A percentile compares a stretch with the other conserved stretches of the same genome.
These are phyloP conservation scores for Gossypium davidsonii DNA, from an alignment of 441 rosid species.

Conservation along the genomic window DNA sequence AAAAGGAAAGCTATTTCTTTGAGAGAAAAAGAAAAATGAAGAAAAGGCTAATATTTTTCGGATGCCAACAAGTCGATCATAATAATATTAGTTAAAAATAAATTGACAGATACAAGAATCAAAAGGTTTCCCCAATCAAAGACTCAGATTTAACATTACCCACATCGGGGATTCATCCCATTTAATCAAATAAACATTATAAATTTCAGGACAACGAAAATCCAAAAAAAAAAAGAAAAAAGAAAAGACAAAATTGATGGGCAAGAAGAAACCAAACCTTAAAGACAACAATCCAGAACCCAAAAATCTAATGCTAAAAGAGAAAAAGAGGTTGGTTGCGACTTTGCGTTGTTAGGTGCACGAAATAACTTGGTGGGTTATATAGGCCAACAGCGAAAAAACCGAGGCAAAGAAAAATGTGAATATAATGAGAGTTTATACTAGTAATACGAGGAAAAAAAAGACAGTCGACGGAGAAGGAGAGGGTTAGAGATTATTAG, in stretches of 20 bases:
- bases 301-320: not conserved
- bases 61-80: not conserved
- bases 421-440: conserved; percentile 7
- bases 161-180: not conserved
- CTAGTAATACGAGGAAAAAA: not conserved
- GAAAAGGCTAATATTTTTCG: not conserved
- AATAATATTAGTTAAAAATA: not conserved
- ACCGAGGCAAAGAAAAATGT: conserved; percentile 19
- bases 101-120: conserved; percentile 11
- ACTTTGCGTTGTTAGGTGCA: not conserved
- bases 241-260: not conserved
- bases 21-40: not conserved
- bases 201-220: not conserved
- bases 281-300: conserved; percentile 23
- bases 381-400: conserved; percentile 27
- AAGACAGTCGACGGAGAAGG: conserved; percentile 31
- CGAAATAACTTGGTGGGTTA: conserved; percentile 12
- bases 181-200: not conserved
- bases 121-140: not conserved
- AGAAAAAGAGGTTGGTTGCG: not conserved
- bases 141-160: not conserved
- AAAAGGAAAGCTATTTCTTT: not conserved
- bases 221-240: not conserved
- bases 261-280: not conserved
- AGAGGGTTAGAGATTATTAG: conserved; percentile 12